Evolutionary conservation across 257 asterid species (phyloP).

Genomic region (Galeopsis tetrahit): DNA sequence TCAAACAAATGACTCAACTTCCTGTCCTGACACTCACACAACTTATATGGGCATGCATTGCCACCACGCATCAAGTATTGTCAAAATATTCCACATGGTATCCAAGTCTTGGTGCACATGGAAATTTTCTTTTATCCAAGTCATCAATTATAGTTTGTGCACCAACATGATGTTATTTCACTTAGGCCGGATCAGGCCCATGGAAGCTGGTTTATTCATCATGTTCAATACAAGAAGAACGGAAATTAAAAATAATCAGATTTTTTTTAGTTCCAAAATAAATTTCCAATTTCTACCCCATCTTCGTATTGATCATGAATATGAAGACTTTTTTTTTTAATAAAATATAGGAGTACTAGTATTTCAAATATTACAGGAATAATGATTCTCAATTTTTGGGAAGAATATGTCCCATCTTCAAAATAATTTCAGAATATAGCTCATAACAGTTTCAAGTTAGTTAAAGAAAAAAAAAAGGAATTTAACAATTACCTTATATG

Average conservation of each 20-base stretch:
- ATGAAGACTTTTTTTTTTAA: neutral
- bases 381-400: neutral
- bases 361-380: neutral
- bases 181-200: neutral
- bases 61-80: neutral
- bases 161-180: neutral
- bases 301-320: neutral
- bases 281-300: neutral
- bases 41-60: neutral
- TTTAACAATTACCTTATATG: conserved; percentile 62
- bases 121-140: neutral
- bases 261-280: neutral
- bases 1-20: neutral
- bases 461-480: neutral
- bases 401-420: neutral
- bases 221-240: no score
- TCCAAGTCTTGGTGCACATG: neutral
- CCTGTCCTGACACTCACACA: neutral
- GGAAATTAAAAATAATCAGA: neutral
- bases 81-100: neutral
- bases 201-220: no score
- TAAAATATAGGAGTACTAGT: neutral
- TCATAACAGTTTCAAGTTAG: conserved; percentile 9
- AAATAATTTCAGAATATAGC: conserved; percentile 3
- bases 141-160: neutral